Evolutionary conservation across 805 yeast genomes (phyloP), one percentile per base, ranked within the genome.

Genomic region (Sungouiella blattae): DNA sequence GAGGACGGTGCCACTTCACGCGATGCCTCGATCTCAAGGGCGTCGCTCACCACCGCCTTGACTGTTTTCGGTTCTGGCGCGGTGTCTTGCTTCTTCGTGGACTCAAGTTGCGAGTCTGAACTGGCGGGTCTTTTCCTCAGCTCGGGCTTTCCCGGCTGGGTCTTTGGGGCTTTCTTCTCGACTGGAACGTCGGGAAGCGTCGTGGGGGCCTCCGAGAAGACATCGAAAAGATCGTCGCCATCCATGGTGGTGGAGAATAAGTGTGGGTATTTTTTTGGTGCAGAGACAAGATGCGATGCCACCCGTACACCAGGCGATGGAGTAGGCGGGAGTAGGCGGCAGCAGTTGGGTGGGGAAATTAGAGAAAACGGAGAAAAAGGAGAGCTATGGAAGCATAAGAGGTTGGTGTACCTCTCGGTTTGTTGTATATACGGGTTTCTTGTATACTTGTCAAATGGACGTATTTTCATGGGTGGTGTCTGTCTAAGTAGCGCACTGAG

Each of bases 21-120:
- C 3, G 87, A 80, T 0, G 96, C 93, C 60, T 87, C 96, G 41
- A 85, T 84, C 55, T 87, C 96, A 33, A 88, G 77, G 4, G 86
- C 71, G 60, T 88, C 96, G 1, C 91, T 84, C 16, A 87, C 95
- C 25, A 87, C 79, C 0, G 95, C 88, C 22, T 72, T 71, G 12
- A 76, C 71, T 6, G 68, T 69, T 31, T 18, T 42, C 29, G 28
- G 33, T 33, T 23, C 33, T 28, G 21, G 39, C 32, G 27, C 45
- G 35, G 36, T 46, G 69, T 61, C 39, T 43, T 26, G 39, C 31
- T 9, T 43, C 45, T 26, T 26, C 15, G 26, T 41, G 46, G 37
- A 44, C 47, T 28, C 25, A 6, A 7, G 22, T 37, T 30, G 39
- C 27, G 7, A 14, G 22, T 11, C 6, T 13, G 32, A 41, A 23